These are phyloP conservation scores for Cephalotrichum gorgonifer DNA, from an alignment of 2,329 filamentous ascomycete genomes.

Conservation along the genomic window DNA sequence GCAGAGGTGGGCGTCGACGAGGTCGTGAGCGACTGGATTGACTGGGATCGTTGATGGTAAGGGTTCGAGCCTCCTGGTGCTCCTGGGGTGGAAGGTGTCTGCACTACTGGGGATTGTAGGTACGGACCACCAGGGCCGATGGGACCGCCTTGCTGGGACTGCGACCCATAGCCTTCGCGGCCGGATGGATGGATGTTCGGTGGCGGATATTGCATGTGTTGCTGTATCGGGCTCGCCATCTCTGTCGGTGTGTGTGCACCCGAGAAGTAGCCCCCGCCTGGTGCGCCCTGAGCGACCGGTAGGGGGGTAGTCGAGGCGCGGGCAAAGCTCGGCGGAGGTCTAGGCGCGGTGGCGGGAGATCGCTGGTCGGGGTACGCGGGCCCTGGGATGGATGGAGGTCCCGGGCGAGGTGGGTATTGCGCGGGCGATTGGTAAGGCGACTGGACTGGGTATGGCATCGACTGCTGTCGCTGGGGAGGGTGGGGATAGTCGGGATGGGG, in stretches of 20 bases:
- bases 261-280: conserved; percentile 1
- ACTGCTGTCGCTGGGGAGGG: conserved; percentile 15
- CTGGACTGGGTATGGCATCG: not conserved
- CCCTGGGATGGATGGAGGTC: not conserved
- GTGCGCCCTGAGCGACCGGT: not conserved
- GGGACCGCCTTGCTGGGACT: conserved; percentile 1
- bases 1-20: conserved; percentile 52
- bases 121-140: not conserved
- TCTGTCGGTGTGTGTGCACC: conserved; percentile 1
- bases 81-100: conserved; percentile 3
- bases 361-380: not conserved
- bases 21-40: conserved; percentile 34
- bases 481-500: conserved; percentile 31
- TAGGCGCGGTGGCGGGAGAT: not conserved
- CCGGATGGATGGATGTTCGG: conserved; percentile 2
- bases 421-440: conserved; percentile 3
- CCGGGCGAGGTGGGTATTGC: conserved; percentile 1
- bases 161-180: not conserved
- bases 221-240: conserved; percentile 3
- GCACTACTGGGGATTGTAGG: conserved; percentile 5
- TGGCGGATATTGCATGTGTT: conserved; percentile 5
- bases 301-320: conserved; percentile 2
- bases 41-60: conserved; percentile 37
- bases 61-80: conserved; percentile 1
- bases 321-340: not conserved